Conservation (phyloP, 1,139 yeast species). For the Keqinozyma sinolaborantium region DNA sequence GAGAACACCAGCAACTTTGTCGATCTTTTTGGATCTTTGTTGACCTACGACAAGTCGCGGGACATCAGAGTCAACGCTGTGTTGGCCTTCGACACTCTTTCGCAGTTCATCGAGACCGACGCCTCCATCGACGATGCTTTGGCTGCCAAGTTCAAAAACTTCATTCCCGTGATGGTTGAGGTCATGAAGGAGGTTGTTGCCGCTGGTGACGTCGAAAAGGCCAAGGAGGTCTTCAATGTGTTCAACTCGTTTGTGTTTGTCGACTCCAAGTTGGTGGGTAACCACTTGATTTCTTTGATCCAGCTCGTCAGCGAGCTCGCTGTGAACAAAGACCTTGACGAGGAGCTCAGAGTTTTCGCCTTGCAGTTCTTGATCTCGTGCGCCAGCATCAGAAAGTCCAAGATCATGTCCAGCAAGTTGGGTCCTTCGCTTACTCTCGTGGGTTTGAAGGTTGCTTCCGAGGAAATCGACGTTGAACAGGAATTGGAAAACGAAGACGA, state of each 20-base stretch:
- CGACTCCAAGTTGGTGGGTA: slow-evolving; percentile 78
- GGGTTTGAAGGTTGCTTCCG: slow-evolving; percentile 76
- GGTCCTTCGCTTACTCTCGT: slow-evolving; percentile 78
- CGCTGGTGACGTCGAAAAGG: slow-evolving; percentile 67
- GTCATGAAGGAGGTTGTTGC: slow-evolving; percentile 75
- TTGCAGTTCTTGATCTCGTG: slow-evolving; percentile 82
- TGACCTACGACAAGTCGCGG: slow-evolving; percentile 61
- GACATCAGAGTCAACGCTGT: slow-evolving; percentile 84
- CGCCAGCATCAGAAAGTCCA: slow-evolving; percentile 68
- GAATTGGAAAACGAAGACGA: slow-evolving; percentile 79
- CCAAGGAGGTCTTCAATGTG: slow-evolving; percentile 78
- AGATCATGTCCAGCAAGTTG: slow-evolving; percentile 58
- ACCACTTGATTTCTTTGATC: slow-evolving; percentile 65
- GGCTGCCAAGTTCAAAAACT: slow-evolving; percentile 58
- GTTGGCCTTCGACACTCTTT: slow-evolving; percentile 74
- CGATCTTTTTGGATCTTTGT: slow-evolving; percentile 62
- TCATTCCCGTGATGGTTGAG: slow-evolving; percentile 78
- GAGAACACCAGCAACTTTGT: slow-evolving; percentile 66
- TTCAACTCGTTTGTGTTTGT: slow-evolving; percentile 75
- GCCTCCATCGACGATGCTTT: slow-evolving; percentile 42
- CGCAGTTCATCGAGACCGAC: slow-evolving; percentile 62
- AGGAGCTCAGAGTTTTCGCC: slow-evolving; percentile 80
- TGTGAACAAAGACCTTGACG: slow-evolving; percentile 62
- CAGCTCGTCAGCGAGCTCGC: slow-evolving; percentile 77
- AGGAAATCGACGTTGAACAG: slow-evolving; percentile 69